Evolutionary conservation across 2,329 filamentous ascomycete genomes (phyloP).

Genomic region (Xylaria hypoxylon): DNA sequence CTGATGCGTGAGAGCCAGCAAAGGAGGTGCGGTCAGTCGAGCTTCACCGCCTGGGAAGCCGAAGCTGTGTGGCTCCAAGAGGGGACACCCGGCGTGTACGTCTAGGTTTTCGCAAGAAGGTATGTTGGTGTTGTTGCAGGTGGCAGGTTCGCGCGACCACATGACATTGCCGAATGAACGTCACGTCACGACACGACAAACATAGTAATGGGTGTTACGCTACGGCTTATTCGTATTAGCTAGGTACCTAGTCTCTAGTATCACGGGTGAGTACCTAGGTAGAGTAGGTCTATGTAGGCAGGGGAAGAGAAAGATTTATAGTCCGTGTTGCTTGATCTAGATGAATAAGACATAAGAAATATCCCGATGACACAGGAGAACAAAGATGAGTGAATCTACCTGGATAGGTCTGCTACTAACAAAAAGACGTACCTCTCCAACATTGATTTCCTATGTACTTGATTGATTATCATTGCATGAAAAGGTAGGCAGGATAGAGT

Average conservation of each 20-base stretch:
- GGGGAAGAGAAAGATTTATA: background rate
- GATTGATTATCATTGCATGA: background rate
- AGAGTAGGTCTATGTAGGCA: too few species aligned
- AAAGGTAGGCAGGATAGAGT: background rate
- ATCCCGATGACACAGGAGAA: background rate
- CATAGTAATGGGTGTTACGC: background rate
- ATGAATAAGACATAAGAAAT: background rate
- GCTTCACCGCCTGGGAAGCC: constrained; percentile 1
- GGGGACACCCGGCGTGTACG: background rate
- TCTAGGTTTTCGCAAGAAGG: background rate
- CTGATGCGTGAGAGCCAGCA: background rate
- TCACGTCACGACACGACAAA: constrained; percentile 3
- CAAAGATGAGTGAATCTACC: constrained; percentile 1
- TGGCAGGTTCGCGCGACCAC: constrained; percentile 6
- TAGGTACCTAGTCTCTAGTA: background rate
- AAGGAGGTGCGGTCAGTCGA: background rate
- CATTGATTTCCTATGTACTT: background rate
- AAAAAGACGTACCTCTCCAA: constrained; percentile 17
- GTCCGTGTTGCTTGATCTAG: background rate
- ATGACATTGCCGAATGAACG: background rate
- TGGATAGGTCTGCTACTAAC: background rate
- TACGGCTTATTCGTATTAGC: constrained; percentile 15
- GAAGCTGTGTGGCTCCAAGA: background rate
- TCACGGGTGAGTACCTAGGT: background rate
- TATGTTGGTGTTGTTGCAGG: background rate